Evolutionary conservation across 441 rosid genomes (phyloP).

Genomic region (Brassica balearica): DNA sequence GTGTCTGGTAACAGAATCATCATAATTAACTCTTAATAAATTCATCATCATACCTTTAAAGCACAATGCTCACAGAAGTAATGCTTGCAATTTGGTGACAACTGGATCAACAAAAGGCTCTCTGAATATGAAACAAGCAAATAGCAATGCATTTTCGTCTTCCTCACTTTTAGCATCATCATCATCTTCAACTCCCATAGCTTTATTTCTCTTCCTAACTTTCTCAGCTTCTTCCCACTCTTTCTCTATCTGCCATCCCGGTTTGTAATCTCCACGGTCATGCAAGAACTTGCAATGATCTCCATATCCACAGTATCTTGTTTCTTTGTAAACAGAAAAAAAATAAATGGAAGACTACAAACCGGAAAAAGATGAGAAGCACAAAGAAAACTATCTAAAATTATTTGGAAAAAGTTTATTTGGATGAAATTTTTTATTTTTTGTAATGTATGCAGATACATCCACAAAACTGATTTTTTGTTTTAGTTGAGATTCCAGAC

Average conservation of each 20-base stretch:
- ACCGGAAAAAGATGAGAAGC: background rate
- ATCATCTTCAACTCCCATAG: slow-evolving; percentile 64
- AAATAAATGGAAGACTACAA: no score
- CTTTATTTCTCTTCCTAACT: slow-evolving; percentile 77
- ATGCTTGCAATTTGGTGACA: slow-evolving; percentile 84
- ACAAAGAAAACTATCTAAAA: background rate
- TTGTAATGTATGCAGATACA: background rate
- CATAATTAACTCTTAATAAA: background rate
- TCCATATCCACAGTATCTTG: slow-evolving; percentile 94
- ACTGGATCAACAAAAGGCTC: slow-evolving; percentile 86
- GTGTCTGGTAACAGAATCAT: no score
- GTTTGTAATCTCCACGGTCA: slow-evolving; percentile 90
- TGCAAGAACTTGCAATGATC: slow-evolving; percentile 93
- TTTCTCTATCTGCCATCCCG: slow-evolving; percentile 91
- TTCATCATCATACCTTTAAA: slow-evolving; percentile 58
- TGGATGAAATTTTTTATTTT: background rate
- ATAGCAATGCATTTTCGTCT: slow-evolving; percentile 71
- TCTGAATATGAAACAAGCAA: slow-evolving; percentile 90
- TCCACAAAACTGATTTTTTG: background rate
- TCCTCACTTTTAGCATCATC: slow-evolving; percentile 60
- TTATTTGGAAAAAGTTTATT: background rate
- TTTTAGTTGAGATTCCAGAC: background rate
- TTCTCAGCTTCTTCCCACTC: slow-evolving; percentile 96
- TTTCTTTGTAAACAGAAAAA: slow-evolving; percentile 56
- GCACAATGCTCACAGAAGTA: slow-evolving; percentile 97